A percentile compares a stretch with the other conserved stretches of the same genome.
Evolutionary conservation across 2,329 filamentous ascomycete species (phyloP).

Genomic region (Colletotrichum tabaci): DNA sequence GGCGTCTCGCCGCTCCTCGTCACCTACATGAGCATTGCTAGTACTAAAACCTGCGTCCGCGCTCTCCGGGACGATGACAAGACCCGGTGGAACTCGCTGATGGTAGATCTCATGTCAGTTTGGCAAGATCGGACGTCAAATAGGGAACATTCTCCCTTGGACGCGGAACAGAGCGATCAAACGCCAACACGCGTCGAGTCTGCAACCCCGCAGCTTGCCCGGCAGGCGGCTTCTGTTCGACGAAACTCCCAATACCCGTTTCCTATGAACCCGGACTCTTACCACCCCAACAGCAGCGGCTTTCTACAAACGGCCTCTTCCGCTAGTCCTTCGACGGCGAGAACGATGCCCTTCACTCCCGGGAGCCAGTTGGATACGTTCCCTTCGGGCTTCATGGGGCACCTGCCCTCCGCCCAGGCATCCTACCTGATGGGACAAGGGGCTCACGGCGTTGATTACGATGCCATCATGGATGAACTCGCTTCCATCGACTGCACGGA

Average conservation of each 20-base stretch:
- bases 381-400: conserved; percentile 37
- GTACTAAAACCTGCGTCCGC: conserved; percentile 50
- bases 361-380: conserved; percentile 40
- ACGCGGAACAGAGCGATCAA: conserved; percentile 44
- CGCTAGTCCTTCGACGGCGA: conserved; percentile 41
- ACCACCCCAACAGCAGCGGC: conserved; percentile 23
- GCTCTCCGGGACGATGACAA: conserved; percentile 54
- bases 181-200: conserved; percentile 30
- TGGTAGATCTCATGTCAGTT: conserved; percentile 47
- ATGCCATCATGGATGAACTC: conserved; percentile 67
- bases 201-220: conserved; percentile 13
- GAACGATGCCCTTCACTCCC: conserved; percentile 41
- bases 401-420: conserved; percentile 42
- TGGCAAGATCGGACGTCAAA: conserved; percentile 45
- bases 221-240: conserved; percentile 21
- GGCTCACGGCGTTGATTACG: conserved; percentile 59
- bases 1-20: conserved; percentile 54
- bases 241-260: conserved; percentile 29
- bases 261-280: conserved; percentile 26
- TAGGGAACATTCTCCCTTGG: conserved; percentile 27
- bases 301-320: conserved; percentile 36
- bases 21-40: conserved; percentile 54
- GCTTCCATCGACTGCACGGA: conserved; percentile 66
- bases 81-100: conserved; percentile 50
- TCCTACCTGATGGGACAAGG: conserved; percentile 46